Base-by-base conservation (phyloP, 2,329 filamentous ascomycete genomes). In the Capronia americana region DNA sequence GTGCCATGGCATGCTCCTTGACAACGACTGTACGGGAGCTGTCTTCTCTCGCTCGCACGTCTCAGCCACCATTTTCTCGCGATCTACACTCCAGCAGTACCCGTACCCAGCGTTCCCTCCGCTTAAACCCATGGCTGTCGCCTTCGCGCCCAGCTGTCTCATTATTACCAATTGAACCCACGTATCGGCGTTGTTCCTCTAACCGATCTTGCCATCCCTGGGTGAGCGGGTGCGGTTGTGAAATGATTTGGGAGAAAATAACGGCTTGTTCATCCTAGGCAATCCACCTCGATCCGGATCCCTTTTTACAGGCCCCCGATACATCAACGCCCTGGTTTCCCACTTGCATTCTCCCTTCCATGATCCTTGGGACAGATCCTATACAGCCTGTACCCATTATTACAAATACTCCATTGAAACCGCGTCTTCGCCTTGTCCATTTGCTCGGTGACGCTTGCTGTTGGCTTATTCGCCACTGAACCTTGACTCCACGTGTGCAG, bases 141-240 rank as follows among this genome's bases (percentile, higher is more conserved):
- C 57, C 57, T 50, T 38, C 26, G 8, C 57, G 38, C 41, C 46
- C 38, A 20, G 28, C 26, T 26, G 46, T 59, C 41, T 59, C 41
- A 28, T 26, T 51, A 50, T 59, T 28, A 46, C 17, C 57, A 50
- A 34, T 28, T 44, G 38, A 50, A 46, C 28, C 57, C 57, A 59
- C 57, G n/a, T 50, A 20, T 26, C 48, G 24, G 48, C 48, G 24
- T 51, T 6, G 32, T 20, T 57, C 28, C 34, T 44, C 55, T 23
- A 57, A 32, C 55, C 55, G 32, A 41, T 57, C 55, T 46, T 32
- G 55, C 55, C 55, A 46, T 28, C 53, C n/a, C 28, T 55, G 53
- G 11, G 8, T 3, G 53, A 34, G 53, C 53, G 28, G 23, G 17
- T 34, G 20, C 24, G 24, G 24, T 32, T 32, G 51, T 32, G 26